Base-by-base conservation (phyloP, 1,139 yeast species). In the Candida tropicalis region DNA sequence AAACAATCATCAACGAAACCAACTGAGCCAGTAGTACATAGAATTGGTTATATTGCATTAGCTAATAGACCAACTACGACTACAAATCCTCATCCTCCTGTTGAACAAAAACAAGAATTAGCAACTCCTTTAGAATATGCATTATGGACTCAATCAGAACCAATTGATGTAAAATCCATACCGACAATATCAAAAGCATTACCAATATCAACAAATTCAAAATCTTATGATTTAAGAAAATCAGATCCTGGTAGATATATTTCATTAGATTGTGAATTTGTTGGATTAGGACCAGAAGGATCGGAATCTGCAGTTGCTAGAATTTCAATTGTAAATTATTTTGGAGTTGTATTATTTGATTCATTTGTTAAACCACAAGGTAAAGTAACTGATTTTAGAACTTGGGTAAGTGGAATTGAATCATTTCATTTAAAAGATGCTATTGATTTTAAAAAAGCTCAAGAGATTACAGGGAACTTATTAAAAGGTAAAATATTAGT, bases 241-340 rank as follows among this genome's bases (percentile, higher is more conserved):
- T 52, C 43, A 38, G 76, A 72, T 39, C 72, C 80, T 1, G 97
- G 97, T 0, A 84, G 77, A 54, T 89, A 78, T 53, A 54, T 91
- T 6, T 90, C 97, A 0, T 78, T 91, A 46, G 98, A 91, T 65
- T 90, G 97, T 70, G 98, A 91, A 57, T 90, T 91, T 70, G 97
- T 91, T 1, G 97, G 97, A 5, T 83, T 86, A 0, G 97, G 97
- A 0, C 79, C 77, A 1, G 82, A 81, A 16, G 95, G 95, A 6
- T 55, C 58, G 27, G 78, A 75, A 36, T 83, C 91, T 4, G 91
- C 84, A 1, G 70, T 91, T 24, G 97, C 97, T 0, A 74, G 98
- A 52, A 91, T 90, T 0, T 87, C 97, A 0, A 68, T 91, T 10
- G 97, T 91, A 3, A 89, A 91, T 60, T 88, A 75, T 58, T 84